Evolutionary conservation across 257 asterid species (phyloP).

Genomic region (Jaltomata sinuosa): DNA sequence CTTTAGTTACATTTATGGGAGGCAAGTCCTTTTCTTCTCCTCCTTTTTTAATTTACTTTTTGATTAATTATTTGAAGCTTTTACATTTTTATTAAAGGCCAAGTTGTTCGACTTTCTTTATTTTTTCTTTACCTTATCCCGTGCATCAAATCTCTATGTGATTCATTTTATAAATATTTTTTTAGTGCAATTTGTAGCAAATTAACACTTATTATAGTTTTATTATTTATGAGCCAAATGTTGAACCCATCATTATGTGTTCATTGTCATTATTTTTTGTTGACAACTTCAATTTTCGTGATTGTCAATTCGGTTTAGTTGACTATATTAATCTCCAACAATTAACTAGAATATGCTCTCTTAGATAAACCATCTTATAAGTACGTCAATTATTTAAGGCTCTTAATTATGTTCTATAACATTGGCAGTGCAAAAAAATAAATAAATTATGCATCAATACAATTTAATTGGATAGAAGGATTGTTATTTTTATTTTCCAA

Average conservation of each 20-base stretch:
- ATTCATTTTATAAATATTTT: not conserved
- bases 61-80: not conserved
- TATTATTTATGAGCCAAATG: not conserved
- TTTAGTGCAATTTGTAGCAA: not conserved
- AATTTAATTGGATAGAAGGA: not conserved
- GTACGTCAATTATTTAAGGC: not conserved
- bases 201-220: not conserved
- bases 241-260: not conserved
- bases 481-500: not conserved
- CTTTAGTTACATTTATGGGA: constrained; percentile 44
- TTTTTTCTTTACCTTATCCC: not conserved
- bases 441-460: not conserved
- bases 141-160: constrained; percentile 17
- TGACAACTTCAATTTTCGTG: not conserved
- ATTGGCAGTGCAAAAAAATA: not conserved
- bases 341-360: not conserved
- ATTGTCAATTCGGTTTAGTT: not conserved
- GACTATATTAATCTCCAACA: not conserved
- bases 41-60: constrained; percentile 8
- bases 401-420: not conserved
- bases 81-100: constrained; percentile 19
- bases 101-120: not conserved
- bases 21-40: constrained; percentile 40
- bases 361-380: not conserved
- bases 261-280: not conserved